A percentile compares a stretch with the other conserved stretches of the same genome.
Evolutionary conservation across 2,329 filamentous ascomycete genomes (phyloP).

Genomic region (Akanthomyces muscarius): DNA sequence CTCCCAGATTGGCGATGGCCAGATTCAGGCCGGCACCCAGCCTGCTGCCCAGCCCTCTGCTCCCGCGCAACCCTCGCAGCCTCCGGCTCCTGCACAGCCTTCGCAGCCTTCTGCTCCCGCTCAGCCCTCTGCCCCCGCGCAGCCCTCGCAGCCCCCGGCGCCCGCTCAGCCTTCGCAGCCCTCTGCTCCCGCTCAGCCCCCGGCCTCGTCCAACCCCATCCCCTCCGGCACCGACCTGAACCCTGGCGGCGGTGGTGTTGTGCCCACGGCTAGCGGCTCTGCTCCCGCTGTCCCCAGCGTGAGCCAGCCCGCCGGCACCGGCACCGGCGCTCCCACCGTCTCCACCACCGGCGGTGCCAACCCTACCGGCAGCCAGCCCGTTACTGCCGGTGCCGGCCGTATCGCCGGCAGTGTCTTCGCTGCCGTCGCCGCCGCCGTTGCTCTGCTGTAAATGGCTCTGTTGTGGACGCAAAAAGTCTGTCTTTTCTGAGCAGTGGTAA

Average conservation of each 20-base stretch:
- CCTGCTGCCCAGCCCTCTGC: neutral
- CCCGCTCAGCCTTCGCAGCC: neutral
- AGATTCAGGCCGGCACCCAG: conserved; percentile 8
- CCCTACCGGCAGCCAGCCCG: neutral
- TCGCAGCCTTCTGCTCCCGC: neutral
- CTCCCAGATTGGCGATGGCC: conserved; percentile 3
- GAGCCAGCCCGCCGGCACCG: neutral
- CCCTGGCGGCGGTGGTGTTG: no score
- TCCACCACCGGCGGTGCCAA: neutral
- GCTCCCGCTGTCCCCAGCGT: neutral
- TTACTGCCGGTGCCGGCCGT: conserved; percentile 2
- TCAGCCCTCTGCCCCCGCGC: neutral
- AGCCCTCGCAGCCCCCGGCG: neutral
- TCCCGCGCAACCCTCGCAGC: neutral
- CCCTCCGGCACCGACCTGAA: neutral
- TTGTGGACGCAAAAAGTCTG: neutral
- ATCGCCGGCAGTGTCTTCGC: neutral
- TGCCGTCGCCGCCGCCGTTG: neutral
- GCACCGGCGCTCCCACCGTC: neutral
- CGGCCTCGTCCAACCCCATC: neutral
- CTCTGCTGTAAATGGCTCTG: neutral
- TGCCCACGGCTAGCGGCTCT: neutral
- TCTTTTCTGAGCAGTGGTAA: neutral
- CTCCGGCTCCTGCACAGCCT: neutral
- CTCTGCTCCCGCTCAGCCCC: neutral